phyloP scores from a whole-genome alignment of 495 filamentous ascomycete species.

The Penicillium bovifimosum region DNA sequence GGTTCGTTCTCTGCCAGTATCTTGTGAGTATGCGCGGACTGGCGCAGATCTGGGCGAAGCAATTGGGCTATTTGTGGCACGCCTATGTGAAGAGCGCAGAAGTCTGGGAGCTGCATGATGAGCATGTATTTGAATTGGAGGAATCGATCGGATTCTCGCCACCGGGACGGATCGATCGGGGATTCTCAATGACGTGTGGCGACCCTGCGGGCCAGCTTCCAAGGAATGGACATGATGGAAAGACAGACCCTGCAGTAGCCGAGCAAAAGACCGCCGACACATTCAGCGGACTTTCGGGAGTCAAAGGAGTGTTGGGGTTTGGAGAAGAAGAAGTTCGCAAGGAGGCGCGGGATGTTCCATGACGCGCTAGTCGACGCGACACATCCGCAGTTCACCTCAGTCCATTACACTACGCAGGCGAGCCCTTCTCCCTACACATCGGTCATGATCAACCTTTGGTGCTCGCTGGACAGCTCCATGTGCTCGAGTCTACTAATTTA shows the following conservation, averaged over 20 bases:
- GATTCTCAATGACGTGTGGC: slow-evolving; percentile 27
- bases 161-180: slow-evolving; percentile 27
- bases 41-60: background rate
- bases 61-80: background rate
- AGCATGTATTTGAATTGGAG: slow-evolving; percentile 11
- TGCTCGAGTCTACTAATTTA: too few relatives aligned
- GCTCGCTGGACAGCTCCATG: too few relatives aligned
- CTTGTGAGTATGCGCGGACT: slow-evolving; percentile 5
- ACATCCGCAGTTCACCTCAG: background rate
- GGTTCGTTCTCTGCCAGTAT: background rate
- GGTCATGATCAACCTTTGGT: too few relatives aligned
- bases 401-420: too few relatives aligned
- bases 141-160: slow-evolving; percentile 22
- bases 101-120: slow-evolving; percentile 13
- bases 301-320: background rate
- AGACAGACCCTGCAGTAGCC: slow-evolving; percentile 24
- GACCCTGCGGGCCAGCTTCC: slow-evolving; percentile 23
- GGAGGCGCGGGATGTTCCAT: slow-evolving; percentile 10
- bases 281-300: slow-evolving; percentile 27
- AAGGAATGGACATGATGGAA: slow-evolving; percentile 30
- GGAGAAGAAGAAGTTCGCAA: background rate
- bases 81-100: background rate
- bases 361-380: slow-evolving; percentile 15
- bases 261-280: slow-evolving; percentile 26
- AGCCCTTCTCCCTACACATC: too few relatives aligned